Base-by-base conservation (phyloP, 2,329 filamentous ascomycete species). In the Fusarium graminum region DNA sequence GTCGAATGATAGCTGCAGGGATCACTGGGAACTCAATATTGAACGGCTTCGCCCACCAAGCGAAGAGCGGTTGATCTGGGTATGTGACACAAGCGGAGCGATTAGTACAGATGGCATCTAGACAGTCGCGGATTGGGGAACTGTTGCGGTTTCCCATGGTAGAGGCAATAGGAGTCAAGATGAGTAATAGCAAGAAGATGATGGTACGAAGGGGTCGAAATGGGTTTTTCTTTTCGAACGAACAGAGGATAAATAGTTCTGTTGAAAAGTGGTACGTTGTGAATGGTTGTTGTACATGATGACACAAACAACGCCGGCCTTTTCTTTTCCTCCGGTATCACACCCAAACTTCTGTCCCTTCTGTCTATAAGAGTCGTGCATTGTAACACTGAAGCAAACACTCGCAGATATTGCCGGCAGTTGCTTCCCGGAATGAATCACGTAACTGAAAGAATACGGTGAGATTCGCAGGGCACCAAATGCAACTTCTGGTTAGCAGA, bases 1-100 rank as follows among this genome's bases (percentile, higher is more conserved):
- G 88, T 9, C 85, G 79, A 4, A 88, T 81, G 17, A 90, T 85
- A 12, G 85, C 86, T 10, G 80, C 76, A 0, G 88, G 88, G 7
- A 76, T 81, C 25, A 86, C 79, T 3, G 76, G 72, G 17, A 82
- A 72, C 36, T 82, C 83, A 55, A 86, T 80, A 59, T 87, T 87
- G 75, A 83, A 87, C 2, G 81, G 78, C 67, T 80, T 81, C 34
- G 82, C 83, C 85, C 85, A 87, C 9, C 72, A 67, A 4, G 76
- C 39, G 73, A 83, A 86, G 7, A 83, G 70, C 0, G 76, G 76
- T 38, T 78, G 74, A 46, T 68, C 71, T 1, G 83, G 79, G 60
- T 80, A 86, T 12, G 75, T 81, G 47, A 85, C 82, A 65, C 85
- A 87, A 63, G 74, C 72, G 16, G 63, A 59, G 39, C 81, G 79